phyloP scores from a whole-genome alignment of 176 grass and related monocot species.

The Lolium perenne region DNA sequence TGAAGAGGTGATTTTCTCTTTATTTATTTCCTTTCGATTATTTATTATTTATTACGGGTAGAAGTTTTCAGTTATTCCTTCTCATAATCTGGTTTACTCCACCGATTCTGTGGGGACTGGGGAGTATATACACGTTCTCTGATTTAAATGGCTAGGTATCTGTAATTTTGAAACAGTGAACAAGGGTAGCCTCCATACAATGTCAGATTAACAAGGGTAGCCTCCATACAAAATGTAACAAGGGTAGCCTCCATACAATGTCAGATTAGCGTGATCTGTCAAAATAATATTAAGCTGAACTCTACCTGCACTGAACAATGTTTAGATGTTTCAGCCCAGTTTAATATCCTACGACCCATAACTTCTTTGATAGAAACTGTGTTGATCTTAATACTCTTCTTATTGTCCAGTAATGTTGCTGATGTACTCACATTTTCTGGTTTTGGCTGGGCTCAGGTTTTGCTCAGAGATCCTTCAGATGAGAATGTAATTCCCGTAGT shows the following conservation, averaged over 20 bases:
- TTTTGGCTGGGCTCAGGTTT: constrained; percentile 55
- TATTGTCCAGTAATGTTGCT: background rate
- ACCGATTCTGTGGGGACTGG: background rate
- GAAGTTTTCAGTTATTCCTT: background rate
- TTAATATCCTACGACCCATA: background rate
- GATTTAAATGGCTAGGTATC: background rate
- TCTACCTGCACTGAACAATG: background rate
- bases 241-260: background rate
- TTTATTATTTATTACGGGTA: background rate
- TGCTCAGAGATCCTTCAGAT: constrained; percentile 87
- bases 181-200: no score
- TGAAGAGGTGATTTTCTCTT: constrained; percentile 69
- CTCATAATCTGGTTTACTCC: background rate
- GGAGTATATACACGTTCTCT: background rate
- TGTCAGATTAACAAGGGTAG: background rate
- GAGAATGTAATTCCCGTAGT: constrained; percentile 87
- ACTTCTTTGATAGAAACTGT: constrained; percentile 23
- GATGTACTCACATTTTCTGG: constrained; percentile 21
- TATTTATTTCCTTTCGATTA: background rate
- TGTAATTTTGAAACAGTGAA: background rate
- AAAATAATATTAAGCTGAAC: background rate
- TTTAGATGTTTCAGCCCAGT: background rate
- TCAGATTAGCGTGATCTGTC: background rate
- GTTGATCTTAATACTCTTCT: constrained; percentile 31
- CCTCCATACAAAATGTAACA: no score